These are phyloP conservation scores for Scleroderma bovista DNA, from an alignment of 768 basidiomycete species.

Conservation along the genomic window DNA sequence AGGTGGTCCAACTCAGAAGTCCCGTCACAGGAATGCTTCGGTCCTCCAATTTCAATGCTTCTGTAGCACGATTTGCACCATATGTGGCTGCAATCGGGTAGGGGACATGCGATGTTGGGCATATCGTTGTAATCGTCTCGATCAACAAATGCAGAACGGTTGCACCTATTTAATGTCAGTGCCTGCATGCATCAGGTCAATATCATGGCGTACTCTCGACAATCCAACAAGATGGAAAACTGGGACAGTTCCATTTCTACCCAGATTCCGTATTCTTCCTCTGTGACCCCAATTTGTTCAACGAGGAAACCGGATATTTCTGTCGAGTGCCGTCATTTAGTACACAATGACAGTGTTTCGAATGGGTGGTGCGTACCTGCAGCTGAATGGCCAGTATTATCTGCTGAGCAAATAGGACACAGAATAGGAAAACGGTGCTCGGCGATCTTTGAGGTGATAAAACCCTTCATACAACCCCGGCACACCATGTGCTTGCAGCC, in stretches of 20 bases:
- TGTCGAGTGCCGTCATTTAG: conserved; percentile 11
- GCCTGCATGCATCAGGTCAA: background rate
- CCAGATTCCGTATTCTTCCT: conserved; percentile 36
- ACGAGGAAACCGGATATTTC: conserved; percentile 37
- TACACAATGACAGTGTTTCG: background rate
- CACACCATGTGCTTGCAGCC: conserved; percentile 51
- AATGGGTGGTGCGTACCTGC: no score
- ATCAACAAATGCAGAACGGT: conserved; percentile 44
- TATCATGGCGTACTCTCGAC: conserved; percentile 38
- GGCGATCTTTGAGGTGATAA: conserved; percentile 41
- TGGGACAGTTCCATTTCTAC: conserved; percentile 43
- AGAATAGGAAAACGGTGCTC: conserved; percentile 54
- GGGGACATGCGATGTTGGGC: conserved; percentile 44
- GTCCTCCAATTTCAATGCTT: conserved; percentile 28
- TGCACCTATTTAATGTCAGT: conserved; percentile 37
- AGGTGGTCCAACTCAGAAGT: conserved; percentile 47
- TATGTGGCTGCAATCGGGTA: conserved; percentile 39
- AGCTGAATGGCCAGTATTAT: conserved; percentile 16
- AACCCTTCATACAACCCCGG: conserved; percentile 42
- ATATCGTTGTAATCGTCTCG: conserved; percentile 38
- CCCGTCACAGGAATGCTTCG: conserved; percentile 54
- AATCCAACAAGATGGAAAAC: conserved; percentile 41
- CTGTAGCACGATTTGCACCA: conserved; percentile 64
- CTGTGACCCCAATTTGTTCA: conserved; percentile 40
- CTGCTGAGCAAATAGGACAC: conserved; percentile 51